Base-by-base conservation (phyloP, 2,329 filamentous ascomycete species). In the Bretziella fagacearum region DNA sequence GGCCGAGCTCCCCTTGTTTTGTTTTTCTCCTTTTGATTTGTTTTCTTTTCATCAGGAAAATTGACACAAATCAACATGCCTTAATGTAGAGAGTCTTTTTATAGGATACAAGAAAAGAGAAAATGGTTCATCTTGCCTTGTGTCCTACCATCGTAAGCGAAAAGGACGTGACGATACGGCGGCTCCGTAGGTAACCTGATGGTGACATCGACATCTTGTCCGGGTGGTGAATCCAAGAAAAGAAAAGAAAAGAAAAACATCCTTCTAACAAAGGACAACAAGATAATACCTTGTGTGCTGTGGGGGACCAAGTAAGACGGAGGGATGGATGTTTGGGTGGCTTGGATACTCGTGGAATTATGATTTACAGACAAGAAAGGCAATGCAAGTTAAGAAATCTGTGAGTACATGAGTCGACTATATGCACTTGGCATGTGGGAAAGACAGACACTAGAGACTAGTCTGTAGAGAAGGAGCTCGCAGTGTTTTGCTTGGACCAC, bases 1-100 rank as follows among this genome's bases (percentile, higher is more conserved):
- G 35, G 17, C 35, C 35, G 17, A 39, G 35, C 35, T 39, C 18
- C 35, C 35, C 11, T 39, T 17, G 20, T 39, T 39, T 39, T 20
- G 3, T 36, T 36, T 15, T n/a, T 8, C n/a, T n/a, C n/a, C 17
- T n/a, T n/a, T 17, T 18, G n/a, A n/a, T 36, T 10, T 39, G 35
- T 39, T 5, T 39, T 39, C 17, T 39, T 39, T 39, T 39, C 35
- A 22, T 39, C n/a, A n/a, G n/a, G n/a, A n/a, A n/a, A n/a, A n/a
- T n/a, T n/a, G n/a, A n/a, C n/a, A n/a, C n/a, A n/a, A n/a, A n/a
- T n/a, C n/a, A n/a, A n/a, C n/a, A n/a, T n/a, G n/a, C n/a, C n/a
- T n/a, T n/a, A n/a, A n/a, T n/a, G n/a, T n/a, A n/a, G n/a, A n/a
- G n/a, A n/a, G n/a, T n/a, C n/a, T n/a, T n/a, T n/a, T n/a, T n/a